These are phyloP conservation scores for Phytophthora quininea DNA, from an alignment of 352 stramenopile genomes.

Conservation along the genomic window DNA sequence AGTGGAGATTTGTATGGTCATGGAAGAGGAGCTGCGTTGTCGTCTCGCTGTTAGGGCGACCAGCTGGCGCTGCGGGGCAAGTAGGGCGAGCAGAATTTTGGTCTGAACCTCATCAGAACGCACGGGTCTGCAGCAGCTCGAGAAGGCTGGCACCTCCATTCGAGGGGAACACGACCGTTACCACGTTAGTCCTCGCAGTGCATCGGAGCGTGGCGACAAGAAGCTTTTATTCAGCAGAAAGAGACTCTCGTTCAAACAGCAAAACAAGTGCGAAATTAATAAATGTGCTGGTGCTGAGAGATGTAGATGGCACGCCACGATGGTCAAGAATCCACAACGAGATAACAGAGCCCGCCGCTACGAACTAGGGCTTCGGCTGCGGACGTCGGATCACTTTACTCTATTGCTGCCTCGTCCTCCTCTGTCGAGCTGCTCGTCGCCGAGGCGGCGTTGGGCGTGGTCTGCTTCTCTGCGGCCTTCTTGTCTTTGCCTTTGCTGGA, in stretches of 20 bases:
- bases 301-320: background rate
- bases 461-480: constrained; percentile 10
- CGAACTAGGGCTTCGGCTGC: too few species aligned
- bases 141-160: too few species aligned
- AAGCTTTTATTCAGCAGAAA: background rate
- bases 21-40: constrained; percentile 13
- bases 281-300: too few species aligned
- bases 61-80: too few species aligned
- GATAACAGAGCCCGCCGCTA: background rate
- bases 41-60: constrained; percentile 11
- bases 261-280: background rate
- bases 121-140: too few species aligned
- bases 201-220: too few species aligned
- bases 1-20: background rate
- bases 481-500: constrained; percentile 39
- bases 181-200: too few species aligned
- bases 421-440: constrained; percentile 26
- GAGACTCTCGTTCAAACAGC: background rate
- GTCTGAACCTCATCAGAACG: background rate
- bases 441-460: constrained; percentile 4
- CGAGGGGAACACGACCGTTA: too few species aligned
- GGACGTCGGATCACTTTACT: too few species aligned
- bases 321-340: background rate
- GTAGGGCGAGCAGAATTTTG: background rate
- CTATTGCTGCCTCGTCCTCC: constrained; percentile 13